phyloP scores from a whole-genome alignment of 2,329 filamentous ascomycete species.

The Rhinocladiella mackenziei region DNA sequence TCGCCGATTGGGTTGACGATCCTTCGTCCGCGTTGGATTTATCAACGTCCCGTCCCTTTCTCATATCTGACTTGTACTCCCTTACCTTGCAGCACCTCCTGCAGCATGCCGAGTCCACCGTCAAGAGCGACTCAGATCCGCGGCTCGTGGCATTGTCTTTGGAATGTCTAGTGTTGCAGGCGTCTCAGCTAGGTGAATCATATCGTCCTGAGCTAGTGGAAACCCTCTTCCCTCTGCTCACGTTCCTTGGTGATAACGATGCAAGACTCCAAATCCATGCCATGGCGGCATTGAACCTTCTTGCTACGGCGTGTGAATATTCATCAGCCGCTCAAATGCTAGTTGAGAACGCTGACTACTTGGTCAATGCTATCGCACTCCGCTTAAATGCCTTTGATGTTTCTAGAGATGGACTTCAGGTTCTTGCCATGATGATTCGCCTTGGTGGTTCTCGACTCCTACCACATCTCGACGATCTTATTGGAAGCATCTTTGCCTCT shows the following conservation, averaged over 20 bases:
- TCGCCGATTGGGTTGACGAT: slow-evolving; percentile 63
- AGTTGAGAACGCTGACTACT: slow-evolving; percentile 89
- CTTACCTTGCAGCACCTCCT: slow-evolving; percentile 38
- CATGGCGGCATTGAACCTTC: slow-evolving; percentile 72
- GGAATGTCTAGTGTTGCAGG: slow-evolving; percentile 74
- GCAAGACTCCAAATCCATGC: slow-evolving; percentile 71
- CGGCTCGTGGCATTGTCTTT: slow-evolving; percentile 72
- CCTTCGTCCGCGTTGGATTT: slow-evolving; percentile 42
- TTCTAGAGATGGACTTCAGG: slow-evolving; percentile 83
- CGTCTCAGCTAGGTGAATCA: slow-evolving; percentile 58
- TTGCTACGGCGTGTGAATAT: slow-evolving; percentile 75
- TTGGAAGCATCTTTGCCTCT: slow-evolving; percentile 85
- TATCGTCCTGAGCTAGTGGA: slow-evolving; percentile 88
- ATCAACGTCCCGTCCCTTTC: slow-evolving; percentile 32
- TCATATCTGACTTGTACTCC: slow-evolving; percentile 46
- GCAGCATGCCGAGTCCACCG: slow-evolving; percentile 35
- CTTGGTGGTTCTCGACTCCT: slow-evolving; percentile 77
- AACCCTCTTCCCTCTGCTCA: slow-evolving; percentile 82
- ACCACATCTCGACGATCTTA: slow-evolving; percentile 85
- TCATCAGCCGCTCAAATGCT: slow-evolving; percentile 70
- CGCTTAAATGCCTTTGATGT: slow-evolving; percentile 90
- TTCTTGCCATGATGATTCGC: slow-evolving; percentile 89
- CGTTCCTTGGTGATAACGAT: slow-evolving; percentile 73
- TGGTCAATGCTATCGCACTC: slow-evolving; percentile 86
- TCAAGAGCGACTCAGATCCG: slow-evolving; percentile 56